These are phyloP conservation scores for Chamaecyparis obtusa DNA, from an alignment of 75 land plant species.

Conservation along the genomic window DNA sequence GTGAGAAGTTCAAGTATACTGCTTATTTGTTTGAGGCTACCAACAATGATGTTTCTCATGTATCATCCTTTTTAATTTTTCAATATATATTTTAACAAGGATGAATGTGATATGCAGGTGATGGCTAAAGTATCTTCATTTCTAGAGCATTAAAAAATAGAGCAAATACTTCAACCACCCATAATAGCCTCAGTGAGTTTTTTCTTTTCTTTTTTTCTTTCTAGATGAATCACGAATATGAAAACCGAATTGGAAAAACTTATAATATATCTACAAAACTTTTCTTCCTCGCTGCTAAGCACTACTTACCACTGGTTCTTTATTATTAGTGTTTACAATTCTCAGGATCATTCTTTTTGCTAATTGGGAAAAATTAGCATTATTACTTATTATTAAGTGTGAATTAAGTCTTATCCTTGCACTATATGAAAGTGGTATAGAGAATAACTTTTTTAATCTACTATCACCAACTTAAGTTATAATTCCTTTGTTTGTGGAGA, in stretches of 20 bases:
- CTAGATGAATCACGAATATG: neutral
- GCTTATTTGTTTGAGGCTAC: neutral
- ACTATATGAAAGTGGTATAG: neutral
- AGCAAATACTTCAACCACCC: conserved; percentile 88
- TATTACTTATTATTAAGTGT: neutral
- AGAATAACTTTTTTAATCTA: neutral
- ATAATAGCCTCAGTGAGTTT: conserved; percentile 88
- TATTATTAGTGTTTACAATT: neutral
- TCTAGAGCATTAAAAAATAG: conserved; percentile 50
- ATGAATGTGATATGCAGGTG: conserved; percentile 35
- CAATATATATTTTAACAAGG: neutral
- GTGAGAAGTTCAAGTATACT: neutral
- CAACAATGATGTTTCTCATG: neutral
- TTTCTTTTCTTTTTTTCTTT: too few relatives aligned
- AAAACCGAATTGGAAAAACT: neutral
- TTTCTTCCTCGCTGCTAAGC: neutral
- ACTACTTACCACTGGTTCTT: neutral
- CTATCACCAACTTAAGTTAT: neutral
- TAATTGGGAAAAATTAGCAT: neutral
- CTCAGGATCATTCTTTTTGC: neutral
- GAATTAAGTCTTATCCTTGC: neutral
- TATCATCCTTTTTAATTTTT: neutral
- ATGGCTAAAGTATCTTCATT: conserved; percentile 15
- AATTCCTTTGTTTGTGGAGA: neutral
- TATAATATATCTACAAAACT: neutral